Base-by-base conservation (phyloP, 2,329 filamentous ascomycete genomes). In the Talaromyces sp. region DNA sequence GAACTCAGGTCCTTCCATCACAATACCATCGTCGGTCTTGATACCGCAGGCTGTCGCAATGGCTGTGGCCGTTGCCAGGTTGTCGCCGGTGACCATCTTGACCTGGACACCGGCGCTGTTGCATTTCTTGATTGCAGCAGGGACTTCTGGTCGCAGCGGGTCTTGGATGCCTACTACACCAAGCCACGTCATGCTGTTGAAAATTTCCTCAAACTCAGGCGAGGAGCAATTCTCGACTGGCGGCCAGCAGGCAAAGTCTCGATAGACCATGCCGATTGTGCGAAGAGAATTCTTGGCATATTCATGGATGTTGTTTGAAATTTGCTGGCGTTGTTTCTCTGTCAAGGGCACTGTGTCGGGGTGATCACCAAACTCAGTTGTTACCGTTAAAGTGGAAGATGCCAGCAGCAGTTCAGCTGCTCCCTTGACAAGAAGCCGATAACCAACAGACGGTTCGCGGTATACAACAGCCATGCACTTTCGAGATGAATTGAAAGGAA, bases 21-120 rank as follows among this genome's bases (percentile, higher is more conserved):
- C 83, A 62, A 87, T 74, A 5, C 83, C 86, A 50, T 83, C 82
- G 11, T 52, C 72, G 4, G 78, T 81, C 19, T 81, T 82, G 73
- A 91, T 90, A 55, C 89, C 89, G 64, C 89, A 92, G 62, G 91
- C 87, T 9, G 78, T 81, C 1, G 89, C 88, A 66, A 92, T 92
- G 2, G 89, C 89, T 56, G 84, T 84, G 9, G 88, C 89, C 24
- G 89, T 92, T 21, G 86, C 79, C 63, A 90, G 78, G 68, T 90
- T 90, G 73, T 90, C 87, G 66, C 86, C 68, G 26, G 87, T 90
- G 55, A 90, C 87, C 87, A 90, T 89, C 66, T 88, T 87, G 54
- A 90, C 87, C 59, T 85, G 80, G 17, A 91, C 88, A 58, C 88
- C 88, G 19, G 89, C 89, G 27, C 80, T 80, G 65, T 87, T 83